A percentile compares a stretch with the other conserved stretches of the same genome.
These are phyloP conservation scores for Spathaspora passalidarum DNA, from an alignment of 805 yeast species.

Conservation along the genomic window DNA sequence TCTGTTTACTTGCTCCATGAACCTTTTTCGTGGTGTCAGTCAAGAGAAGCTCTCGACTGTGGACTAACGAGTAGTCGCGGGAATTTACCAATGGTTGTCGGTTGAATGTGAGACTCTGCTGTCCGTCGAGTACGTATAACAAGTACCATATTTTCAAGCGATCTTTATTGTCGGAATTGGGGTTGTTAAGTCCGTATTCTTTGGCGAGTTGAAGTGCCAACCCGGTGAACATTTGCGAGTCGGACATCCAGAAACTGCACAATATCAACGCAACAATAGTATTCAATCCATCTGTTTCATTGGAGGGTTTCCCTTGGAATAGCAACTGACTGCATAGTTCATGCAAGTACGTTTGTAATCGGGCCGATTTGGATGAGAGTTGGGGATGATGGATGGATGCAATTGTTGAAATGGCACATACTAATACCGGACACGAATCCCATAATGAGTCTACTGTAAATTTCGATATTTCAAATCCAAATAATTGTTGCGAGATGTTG, in stretches of 20 bases:
- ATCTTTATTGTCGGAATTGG: slow-evolving; percentile 30
- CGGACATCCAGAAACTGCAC: slow-evolving; percentile 68
- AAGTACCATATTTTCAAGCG: slow-evolving; percentile 64
- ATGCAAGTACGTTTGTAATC: slow-evolving; percentile 29
- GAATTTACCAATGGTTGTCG: slow-evolving; percentile 54
- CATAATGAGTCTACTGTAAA: slow-evolving; percentile 50
- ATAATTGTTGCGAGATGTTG: slow-evolving; percentile 59
- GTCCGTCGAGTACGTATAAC: slow-evolving; percentile 63
- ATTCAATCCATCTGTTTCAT: slow-evolving; percentile 51
- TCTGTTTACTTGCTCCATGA: not conserved
- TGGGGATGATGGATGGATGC: slow-evolving; percentile 59
- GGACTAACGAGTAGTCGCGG: slow-evolving; percentile 41
- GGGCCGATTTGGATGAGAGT: slow-evolving; percentile 25
- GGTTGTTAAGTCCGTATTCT: slow-evolving; percentile 44
- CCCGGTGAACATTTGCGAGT: slow-evolving; percentile 64
- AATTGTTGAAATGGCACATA: slow-evolving; percentile 59
- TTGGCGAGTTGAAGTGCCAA: slow-evolving; percentile 65
- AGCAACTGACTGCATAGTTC: slow-evolving; percentile 32
- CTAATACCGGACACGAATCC: slow-evolving; percentile 53
- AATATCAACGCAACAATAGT: slow-evolving; percentile 61
- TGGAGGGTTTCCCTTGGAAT: slow-evolving; percentile 35
- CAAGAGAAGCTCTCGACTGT: slow-evolving; percentile 39
- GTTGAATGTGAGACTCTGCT: slow-evolving; percentile 59
- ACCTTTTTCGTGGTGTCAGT: slow-evolving; percentile 3
- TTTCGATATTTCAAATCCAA: slow-evolving; percentile 58